These are phyloP conservation scores for Aspergillus sp. DNA, from an alignment of 2,329 filamentous ascomycete genomes.

Conservation along the genomic window DNA sequence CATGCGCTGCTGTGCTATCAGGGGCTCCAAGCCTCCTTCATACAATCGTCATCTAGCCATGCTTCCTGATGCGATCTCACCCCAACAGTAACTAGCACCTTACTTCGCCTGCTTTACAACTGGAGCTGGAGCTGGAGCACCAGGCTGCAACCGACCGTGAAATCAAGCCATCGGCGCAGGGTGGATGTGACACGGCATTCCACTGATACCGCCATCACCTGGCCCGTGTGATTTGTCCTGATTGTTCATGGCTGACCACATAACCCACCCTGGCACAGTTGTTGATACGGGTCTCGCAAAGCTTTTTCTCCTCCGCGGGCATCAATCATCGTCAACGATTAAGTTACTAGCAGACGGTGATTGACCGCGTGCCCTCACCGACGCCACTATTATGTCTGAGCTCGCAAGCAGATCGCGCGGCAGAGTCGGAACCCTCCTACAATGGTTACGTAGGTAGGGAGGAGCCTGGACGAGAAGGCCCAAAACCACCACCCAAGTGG, in stretches of 20 bases:
- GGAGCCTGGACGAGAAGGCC: neutral
- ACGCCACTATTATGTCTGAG: conserved; percentile 19
- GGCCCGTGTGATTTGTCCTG: conserved; percentile 7
- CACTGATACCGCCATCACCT: neutral
- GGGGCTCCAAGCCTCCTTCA: conserved; percentile 13
- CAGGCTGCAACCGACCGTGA: conserved; percentile 8
- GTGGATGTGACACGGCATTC: conserved; percentile 18
- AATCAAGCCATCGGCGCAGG: conserved; percentile 11
- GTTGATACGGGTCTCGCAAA: neutral
- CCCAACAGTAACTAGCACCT: neutral
- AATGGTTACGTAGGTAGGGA: conserved; percentile 1
- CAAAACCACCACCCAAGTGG: neutral
- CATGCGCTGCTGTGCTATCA: conserved; percentile 8
- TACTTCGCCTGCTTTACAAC: neutral
- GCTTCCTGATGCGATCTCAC: neutral
- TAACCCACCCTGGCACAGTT: neutral
- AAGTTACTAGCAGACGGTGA: neutral
- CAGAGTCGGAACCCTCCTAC: neutral
- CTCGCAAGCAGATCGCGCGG: conserved; percentile 12
- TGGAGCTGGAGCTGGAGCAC: neutral
- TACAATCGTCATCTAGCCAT: neutral
- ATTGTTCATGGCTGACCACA: neutral
- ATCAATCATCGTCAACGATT: neutral
- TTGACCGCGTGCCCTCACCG: conserved; percentile 12
- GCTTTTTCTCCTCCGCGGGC: neutral